Conservation (phyloP, 2,329 filamentous ascomycete genomes). For the Emericellopsis atlantica region DNA sequence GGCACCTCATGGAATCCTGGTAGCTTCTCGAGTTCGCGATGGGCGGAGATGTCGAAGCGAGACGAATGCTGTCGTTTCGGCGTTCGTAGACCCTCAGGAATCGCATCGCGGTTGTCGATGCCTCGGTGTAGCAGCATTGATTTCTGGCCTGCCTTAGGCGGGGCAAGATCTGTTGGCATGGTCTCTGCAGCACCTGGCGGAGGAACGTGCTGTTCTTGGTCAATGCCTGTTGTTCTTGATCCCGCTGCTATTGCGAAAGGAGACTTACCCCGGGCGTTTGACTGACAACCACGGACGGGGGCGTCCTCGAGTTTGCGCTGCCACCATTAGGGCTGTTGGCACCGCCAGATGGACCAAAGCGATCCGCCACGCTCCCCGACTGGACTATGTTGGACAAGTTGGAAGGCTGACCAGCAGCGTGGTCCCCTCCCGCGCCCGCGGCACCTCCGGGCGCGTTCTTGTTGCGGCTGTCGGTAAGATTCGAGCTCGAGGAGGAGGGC, state of each 20-base stretch:
- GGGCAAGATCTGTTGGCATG: conserved; percentile 93
- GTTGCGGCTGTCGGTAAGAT: conserved; percentile 73
- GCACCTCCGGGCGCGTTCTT: conserved; percentile 59
- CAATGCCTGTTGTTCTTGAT: too few species aligned
- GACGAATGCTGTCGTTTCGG: conserved; percentile 96
- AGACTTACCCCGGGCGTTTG: conserved; percentile 75
- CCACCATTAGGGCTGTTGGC: conserved; percentile 22
- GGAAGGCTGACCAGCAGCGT: conserved; percentile 26
- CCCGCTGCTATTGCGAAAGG: too few species aligned
- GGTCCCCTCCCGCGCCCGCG: conserved; percentile 28
- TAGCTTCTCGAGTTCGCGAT: conserved; percentile 91
- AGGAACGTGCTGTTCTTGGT: conserved; percentile 56
- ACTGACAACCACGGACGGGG: conserved; percentile 87
- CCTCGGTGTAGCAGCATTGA: conserved; percentile 66
- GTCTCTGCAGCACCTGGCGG: conserved; percentile 90
- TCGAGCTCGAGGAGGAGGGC: conserved; percentile 79
- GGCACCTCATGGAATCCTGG: conserved; percentile 97
- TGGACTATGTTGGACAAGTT: conserved; percentile 21
- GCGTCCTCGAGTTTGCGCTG: conserved; percentile 30
- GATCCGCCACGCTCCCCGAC: conserved; percentile 23
- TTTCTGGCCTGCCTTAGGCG: conserved; percentile 84
- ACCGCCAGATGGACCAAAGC: conserved; percentile 23
- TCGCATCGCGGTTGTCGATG: conserved; percentile 81
- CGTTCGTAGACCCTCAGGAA: conserved; percentile 87
- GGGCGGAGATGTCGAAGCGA: conserved; percentile 92